Conservation (phyloP, 2,329 filamentous ascomycete genomes). For the Exophiala bonariae region DNA sequence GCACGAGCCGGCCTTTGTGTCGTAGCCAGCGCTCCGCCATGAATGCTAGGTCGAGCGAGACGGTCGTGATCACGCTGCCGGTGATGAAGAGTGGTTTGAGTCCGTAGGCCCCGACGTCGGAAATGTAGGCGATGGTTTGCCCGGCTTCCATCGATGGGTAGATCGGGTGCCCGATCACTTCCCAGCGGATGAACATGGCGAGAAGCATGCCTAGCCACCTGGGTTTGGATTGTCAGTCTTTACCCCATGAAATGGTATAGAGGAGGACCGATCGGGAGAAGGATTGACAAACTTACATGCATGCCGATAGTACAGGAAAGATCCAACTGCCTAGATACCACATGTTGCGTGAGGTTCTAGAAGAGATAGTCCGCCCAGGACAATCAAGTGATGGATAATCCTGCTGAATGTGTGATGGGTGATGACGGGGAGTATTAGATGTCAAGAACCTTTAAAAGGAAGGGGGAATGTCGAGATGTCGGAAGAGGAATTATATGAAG, state of each 20-base stretch:
- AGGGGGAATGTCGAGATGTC: too few species aligned
- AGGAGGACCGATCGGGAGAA: not conserved
- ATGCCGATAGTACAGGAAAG: slow-evolving; percentile 60
- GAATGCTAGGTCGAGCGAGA: slow-evolving; percentile 81
- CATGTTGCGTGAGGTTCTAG: slow-evolving; percentile 16
- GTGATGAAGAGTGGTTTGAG: slow-evolving; percentile 65
- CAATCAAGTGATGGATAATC: not conserved
- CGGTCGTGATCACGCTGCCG: slow-evolving; percentile 63
- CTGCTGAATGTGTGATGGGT: not conserved
- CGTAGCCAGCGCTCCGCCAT: slow-evolving; percentile 80
- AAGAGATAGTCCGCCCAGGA: slow-evolving; percentile 5
- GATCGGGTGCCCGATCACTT: slow-evolving; percentile 50
- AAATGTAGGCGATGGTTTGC: slow-evolving; percentile 58
- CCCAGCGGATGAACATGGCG: slow-evolving; percentile 61
- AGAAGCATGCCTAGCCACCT: slow-evolving; percentile 59
- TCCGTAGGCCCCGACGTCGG: slow-evolving; percentile 58
- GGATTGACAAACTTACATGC: slow-evolving; percentile 32
- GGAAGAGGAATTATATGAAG: too few species aligned
- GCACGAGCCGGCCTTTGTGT: slow-evolving; percentile 74
- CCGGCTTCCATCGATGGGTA: slow-evolving; percentile 52
- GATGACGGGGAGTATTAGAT: too few species aligned
- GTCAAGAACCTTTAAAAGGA: too few species aligned
- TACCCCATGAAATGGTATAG: not conserved
- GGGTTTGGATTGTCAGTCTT: slow-evolving; percentile 1
- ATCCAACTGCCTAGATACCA: slow-evolving; percentile 34